Percentiles rank a stretch among this genome's conserved stretches.
Conservation (phyloP, 225 moss, liverwort and hornwort species). For the Physcomitrellopsis africana region DNA sequence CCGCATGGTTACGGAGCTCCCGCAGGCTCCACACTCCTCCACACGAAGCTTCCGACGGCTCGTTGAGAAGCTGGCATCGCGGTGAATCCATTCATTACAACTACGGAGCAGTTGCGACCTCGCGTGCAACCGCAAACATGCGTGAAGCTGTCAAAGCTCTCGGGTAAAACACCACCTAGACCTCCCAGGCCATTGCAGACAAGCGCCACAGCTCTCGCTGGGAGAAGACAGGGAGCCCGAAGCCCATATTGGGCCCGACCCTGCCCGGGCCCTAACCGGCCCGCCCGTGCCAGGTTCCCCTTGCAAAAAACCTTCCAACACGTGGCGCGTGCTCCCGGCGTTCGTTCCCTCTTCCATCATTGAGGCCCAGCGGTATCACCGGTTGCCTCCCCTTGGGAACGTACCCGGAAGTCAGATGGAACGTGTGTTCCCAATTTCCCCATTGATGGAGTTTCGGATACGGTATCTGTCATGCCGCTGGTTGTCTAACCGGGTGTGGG, state of each 20-base stretch:
- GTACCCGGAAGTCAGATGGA: no score
- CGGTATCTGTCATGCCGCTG: no score
- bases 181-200: slow-evolving; percentile 27
- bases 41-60: slow-evolving; percentile 37
- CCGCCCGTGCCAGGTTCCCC: background rate
- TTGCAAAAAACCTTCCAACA: background rate
- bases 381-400: background rate
- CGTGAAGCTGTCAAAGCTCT: slow-evolving; percentile 27
- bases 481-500: no score
- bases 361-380: slow-evolving; percentile 13
- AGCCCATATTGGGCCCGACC: slow-evolving; percentile 28
- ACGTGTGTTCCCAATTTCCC: no score
- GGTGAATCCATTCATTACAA: slow-evolving; percentile 25
- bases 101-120: slow-evolving; percentile 16
- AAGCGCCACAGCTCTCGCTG: slow-evolving; percentile 19
- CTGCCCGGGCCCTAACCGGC: slow-evolving; percentile 7
- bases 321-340: slow-evolving; percentile 16
- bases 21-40: slow-evolving; percentile 30
- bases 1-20: slow-evolving; percentile 32
- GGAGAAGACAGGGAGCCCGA: background rate
- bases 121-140: slow-evolving; percentile 14
- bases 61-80: slow-evolving; percentile 17
- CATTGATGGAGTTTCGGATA: no score
- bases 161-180: slow-evolving; percentile 18
- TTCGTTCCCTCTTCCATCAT: slow-evolving; percentile 21